Percentiles rank a stretch among this genome's conserved stretches.
Evolutionary conservation across 2,329 filamentous ascomycete genomes (phyloP).

Genomic region (Aureobasidium sp.): DNA sequence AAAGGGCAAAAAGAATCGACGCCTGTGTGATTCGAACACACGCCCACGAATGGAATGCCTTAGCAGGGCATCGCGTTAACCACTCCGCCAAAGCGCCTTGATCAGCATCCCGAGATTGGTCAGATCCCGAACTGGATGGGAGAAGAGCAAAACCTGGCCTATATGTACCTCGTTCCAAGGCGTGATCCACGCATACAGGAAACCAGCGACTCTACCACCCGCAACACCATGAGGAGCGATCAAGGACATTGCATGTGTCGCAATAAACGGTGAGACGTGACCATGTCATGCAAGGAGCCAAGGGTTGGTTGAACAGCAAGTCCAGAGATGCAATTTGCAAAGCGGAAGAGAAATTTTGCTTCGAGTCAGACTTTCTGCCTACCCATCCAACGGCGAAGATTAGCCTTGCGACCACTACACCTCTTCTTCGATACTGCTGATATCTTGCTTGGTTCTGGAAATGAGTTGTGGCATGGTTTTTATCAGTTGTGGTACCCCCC

Average conservation of each 20-base stretch:
- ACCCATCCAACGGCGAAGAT: neutral
- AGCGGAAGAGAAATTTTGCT: neutral
- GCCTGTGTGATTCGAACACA: conserved; percentile 39
- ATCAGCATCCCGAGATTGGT: neutral
- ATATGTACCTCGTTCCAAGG: neutral
- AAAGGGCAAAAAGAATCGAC: conserved; percentile 13
- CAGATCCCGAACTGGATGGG: neutral
- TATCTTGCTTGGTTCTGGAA: no score
- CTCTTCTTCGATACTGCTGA: neutral
- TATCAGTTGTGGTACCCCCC: no score
- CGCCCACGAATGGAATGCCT: conserved; percentile 37
- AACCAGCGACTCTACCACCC: no score
- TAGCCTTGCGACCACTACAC: neutral
- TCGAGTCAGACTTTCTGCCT: conserved; percentile 22
- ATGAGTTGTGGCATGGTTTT: no score
- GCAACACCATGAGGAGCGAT: no score
- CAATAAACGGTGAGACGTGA: no score
- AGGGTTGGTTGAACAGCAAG: no score
- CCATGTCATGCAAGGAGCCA: no score
- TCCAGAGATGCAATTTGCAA: no score
- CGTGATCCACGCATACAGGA: no score
- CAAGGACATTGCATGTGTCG: no score
- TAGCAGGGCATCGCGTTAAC: conserved; percentile 18
- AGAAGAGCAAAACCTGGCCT: no score
- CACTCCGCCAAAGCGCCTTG: conserved; percentile 17